Conservation (phyloP, 2,329 filamentous ascomycete genomes). For the Pseudogymnoascus sp. region DNA sequence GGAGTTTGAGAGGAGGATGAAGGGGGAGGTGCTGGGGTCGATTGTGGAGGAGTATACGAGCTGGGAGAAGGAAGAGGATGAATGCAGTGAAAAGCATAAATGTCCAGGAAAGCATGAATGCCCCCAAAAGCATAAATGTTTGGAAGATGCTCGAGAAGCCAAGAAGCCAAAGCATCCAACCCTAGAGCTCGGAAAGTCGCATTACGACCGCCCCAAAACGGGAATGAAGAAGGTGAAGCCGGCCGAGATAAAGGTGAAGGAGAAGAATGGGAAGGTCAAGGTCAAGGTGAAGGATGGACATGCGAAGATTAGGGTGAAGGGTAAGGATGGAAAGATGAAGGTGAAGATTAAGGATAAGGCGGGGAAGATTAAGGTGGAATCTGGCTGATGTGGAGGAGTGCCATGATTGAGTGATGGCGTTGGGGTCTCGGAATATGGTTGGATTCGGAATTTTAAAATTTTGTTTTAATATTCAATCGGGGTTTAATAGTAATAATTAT, state of each 20-base stretch:
- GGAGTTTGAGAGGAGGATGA: constrained; percentile 3
- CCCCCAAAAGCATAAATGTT: no score
- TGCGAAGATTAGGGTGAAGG: background rate
- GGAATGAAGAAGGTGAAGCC: background rate
- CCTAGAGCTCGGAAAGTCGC: background rate
- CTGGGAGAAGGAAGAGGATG: background rate
- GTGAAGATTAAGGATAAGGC: background rate
- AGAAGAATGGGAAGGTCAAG: background rate
- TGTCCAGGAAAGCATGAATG: no score
- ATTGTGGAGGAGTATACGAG: background rate
- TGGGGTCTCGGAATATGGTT: background rate
- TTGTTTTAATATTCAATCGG: background rate
- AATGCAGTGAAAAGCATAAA: no score
- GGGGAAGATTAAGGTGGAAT: background rate
- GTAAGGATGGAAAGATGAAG: background rate
- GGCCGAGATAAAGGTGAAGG: background rate
- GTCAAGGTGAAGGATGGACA: background rate
- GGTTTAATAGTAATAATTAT: background rate
- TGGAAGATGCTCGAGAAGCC: no score
- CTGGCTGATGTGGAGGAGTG: background rate
- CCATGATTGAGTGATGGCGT: background rate
- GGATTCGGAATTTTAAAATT: background rate
- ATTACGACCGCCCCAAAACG: background rate
- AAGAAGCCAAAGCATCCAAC: background rate
- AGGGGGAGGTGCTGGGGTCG: background rate